A percentile compares a stretch with the other conserved stretches of the same genome.
Conservation (phyloP, 768 basidiomycete genomes). For the Hygrophorus pudorinus region DNA sequence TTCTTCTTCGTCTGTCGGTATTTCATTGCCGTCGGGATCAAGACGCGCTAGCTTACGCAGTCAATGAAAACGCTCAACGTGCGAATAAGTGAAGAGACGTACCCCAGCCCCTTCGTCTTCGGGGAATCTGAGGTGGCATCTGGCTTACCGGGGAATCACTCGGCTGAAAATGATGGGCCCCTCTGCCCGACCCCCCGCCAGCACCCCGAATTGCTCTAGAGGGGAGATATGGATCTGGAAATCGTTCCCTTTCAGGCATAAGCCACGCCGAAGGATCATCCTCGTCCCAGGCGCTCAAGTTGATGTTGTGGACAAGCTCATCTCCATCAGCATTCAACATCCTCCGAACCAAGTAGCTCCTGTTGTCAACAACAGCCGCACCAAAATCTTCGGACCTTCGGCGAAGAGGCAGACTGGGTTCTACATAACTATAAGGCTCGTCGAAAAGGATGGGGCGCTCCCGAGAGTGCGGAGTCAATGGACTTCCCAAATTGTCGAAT, state of each 20-base stretch:
- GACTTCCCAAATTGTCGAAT: slow-evolving; percentile 28
- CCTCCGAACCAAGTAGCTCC: slow-evolving; percentile 27
- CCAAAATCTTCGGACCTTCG: not conserved
- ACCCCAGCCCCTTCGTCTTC: slow-evolving; percentile 39
- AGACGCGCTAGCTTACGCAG: slow-evolving; percentile 27
- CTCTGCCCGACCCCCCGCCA: not conserved
- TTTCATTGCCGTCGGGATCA: slow-evolving; percentile 53
- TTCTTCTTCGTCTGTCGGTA: slow-evolving; percentile 52
- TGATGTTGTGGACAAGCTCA: slow-evolving; percentile 29
- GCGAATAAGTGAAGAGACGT: slow-evolving; percentile 13
- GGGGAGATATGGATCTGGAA: slow-evolving; percentile 4
- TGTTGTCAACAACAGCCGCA: slow-evolving; percentile 12
- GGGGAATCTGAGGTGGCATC: not conserved
- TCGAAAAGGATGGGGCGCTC: slow-evolving; percentile 29
- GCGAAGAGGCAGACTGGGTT: slow-evolving; percentile 3
- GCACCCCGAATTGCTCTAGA: slow-evolving; percentile 1
- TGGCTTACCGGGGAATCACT: not conserved
- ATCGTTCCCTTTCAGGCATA: slow-evolving; percentile 14
- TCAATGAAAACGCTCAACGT: slow-evolving; percentile 1
- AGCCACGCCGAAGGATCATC: slow-evolving; percentile 25
- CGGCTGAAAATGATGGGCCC: not conserved
- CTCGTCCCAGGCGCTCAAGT: slow-evolving; percentile 27
- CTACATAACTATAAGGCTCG: slow-evolving; percentile 27
- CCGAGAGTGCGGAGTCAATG: slow-evolving; percentile 20
- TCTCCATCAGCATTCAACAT: slow-evolving; percentile 26